Base-by-base conservation (phyloP, 2,329 filamentous ascomycete species). In the Penicillium sp. region DNA sequence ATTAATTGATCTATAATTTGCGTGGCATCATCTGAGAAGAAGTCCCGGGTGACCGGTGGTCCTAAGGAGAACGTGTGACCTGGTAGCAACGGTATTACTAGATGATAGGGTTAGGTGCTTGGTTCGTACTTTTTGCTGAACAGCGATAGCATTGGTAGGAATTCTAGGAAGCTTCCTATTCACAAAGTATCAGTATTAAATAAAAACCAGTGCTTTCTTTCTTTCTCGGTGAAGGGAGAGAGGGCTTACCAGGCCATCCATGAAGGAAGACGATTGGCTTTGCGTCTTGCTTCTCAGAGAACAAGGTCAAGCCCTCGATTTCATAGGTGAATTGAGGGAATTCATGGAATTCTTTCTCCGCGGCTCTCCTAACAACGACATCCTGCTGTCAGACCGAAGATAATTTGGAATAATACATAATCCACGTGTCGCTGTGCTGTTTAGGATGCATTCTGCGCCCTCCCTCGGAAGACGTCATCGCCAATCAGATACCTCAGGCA, bases 1-100 rank as follows among this genome's bases (percentile, higher is more conserved):
- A 85, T 81, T 2, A 85, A 61, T 21, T 76, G 71, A 65, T 84
- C 73, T 54, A 84, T 70, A 8, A 81, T 65, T 1, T 71, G 66
- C 0, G 79, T 74, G 26, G 70, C 73, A 48, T 77, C 74, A 0
- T 66, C 61, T 0, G 71, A 59, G 0, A 61, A 66, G 61, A 77
- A 82, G 60, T 83, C 67, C 16, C 68, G 70, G 52, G 79, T 71
- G 5, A 75, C 45, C 0, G 82, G 78, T 1, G 80, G 79, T 0
- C 73, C 67, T 1, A 74, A 75, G 0, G 80, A 82, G 58, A 81
- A 78, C 0, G 74, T 72, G 62, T 80, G 85, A 11, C 81, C 83
- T 0, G 81, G 80, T 2, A 84, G 68, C 0, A 78, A 81, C 0
- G 83, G 83, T 0, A 80, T 77, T 35, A 85, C 74, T 45, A 85